Base-by-base conservation (phyloP, 2,329 filamentous ascomycete species). In the Ophiostoma perfectum region DNA sequence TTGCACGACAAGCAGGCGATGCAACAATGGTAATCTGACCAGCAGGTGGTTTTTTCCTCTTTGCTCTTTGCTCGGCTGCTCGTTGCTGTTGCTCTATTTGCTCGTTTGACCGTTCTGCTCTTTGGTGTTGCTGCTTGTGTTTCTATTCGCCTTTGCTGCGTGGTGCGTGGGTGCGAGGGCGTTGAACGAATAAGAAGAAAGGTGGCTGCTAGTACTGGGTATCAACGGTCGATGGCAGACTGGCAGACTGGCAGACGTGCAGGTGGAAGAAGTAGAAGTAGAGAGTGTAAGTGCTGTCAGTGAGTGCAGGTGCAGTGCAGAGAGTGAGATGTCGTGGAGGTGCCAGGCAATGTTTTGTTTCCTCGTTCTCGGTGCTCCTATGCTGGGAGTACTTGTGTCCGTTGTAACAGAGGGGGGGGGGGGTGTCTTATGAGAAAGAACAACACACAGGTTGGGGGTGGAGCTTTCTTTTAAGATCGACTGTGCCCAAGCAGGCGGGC, bases 401-500 rank as follows among this genome's bases (percentile, higher is more conserved):
- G 60, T 63, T 63, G 60, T 42, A 63, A 42, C 60, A 11, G 60
- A 44, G 39, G 60, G 27, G 39, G 60, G 39, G 60, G 60, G 58
- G 58, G 12, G 60, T 63, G 60, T 63, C 18, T 64, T 38, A 27
- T 38, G 55, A 60, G 38, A 63, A 63, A 27, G 39, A n/a, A 45
- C 63, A 64, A 47, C 63, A 64, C 63, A 64, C 42, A 47, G 42
- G 49, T 44, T 58, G 55, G 55, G 44, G 58, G 55, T 70, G 55
- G 66, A 63, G 55, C 42, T 67, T 64, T 44, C 42, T 67, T 64
- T 44, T 42, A n/a, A 42, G 67, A 68, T 68, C 67, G 64, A 42
- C 49, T 67, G 44, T 62, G 62, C 63, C 69, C 69, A 70, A 67
- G 64, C 41, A 65, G 70, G 69, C 68, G 67, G 70, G 64, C 68